A percentile compares a stretch with the other conserved stretches of the same genome.
Conservation (phyloP, 2,329 filamentous ascomycete genomes). For the Hypomyces rosellus region DNA sequence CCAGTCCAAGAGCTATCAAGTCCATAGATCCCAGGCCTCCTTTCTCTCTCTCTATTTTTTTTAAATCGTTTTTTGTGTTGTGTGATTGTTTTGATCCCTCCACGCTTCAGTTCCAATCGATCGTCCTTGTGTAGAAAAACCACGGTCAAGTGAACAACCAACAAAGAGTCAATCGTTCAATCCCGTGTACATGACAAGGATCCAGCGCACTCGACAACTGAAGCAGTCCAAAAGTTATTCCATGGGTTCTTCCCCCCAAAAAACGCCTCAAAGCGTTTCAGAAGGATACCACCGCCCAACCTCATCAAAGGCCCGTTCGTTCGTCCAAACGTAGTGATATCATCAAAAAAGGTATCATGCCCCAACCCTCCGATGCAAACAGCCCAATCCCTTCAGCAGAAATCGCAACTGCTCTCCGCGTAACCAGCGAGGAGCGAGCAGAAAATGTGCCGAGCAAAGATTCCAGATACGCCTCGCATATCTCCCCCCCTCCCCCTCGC, state of each 20-base stretch:
- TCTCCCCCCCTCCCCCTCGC: background rate
- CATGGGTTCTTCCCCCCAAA: background rate
- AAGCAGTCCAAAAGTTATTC: conserved; percentile 6
- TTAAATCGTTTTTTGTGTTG: conserved; percentile 21
- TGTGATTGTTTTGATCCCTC: conserved; percentile 11
- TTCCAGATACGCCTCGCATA: conserved; percentile 17
- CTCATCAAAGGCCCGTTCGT: conserved; percentile 25
- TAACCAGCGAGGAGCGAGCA: conserved; percentile 7
- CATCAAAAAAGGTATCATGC: conserved; percentile 30
- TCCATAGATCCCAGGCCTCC: conserved; percentile 4
- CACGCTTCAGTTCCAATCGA: conserved; percentile 3
- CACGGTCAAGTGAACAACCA: too few relatives aligned
- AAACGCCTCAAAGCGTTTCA: background rate
- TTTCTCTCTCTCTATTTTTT: conserved; percentile 17
- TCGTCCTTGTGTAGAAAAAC: background rate
- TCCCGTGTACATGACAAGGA: conserved; percentile 6
- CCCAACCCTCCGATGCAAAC: conserved; percentile 18
- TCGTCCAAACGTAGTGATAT: conserved; percentile 25
- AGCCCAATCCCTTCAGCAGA: conserved; percentile 19
- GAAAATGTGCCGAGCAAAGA: conserved; percentile 13
- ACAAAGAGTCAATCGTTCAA: background rate
- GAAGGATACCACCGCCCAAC: conserved; percentile 20
- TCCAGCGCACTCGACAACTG: background rate
- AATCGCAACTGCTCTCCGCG: conserved; percentile 20
- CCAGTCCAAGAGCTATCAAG: conserved; percentile 13